Conservation (phyloP, 768 basidiomycete species). For the Hortiboletus campestris region DNA sequence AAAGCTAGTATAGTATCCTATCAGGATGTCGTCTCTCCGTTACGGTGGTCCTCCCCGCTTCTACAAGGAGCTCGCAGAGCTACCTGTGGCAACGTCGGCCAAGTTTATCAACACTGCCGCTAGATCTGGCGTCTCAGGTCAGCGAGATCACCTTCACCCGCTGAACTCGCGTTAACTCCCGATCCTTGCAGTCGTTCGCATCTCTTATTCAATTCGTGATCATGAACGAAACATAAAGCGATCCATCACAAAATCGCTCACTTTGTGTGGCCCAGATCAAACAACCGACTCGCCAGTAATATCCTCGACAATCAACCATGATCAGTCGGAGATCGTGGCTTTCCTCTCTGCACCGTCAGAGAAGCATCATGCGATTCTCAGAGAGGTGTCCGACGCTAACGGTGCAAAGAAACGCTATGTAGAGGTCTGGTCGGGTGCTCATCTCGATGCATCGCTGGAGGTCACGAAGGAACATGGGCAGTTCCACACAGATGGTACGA, state of each 20-base stretch:
- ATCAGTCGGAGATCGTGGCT: constrained; percentile 37
- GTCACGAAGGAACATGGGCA: constrained; percentile 57
- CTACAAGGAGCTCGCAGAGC: constrained; percentile 40
- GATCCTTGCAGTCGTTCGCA: constrained; percentile 36
- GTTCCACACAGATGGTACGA: constrained; percentile 61
- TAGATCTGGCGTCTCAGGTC: constrained; percentile 17
- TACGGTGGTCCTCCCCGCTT: constrained; percentile 20
- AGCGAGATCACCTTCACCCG: neutral
- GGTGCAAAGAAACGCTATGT: constrained; percentile 47
- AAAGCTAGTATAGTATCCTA: neutral
- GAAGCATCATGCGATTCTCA: constrained; percentile 45
- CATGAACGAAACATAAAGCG: constrained; percentile 50
- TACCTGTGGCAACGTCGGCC: constrained; percentile 39
- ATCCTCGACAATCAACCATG: constrained; percentile 16
- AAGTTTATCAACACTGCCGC: constrained; percentile 26
- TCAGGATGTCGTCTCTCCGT: constrained; percentile 17
- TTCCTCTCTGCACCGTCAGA: constrained; percentile 44
- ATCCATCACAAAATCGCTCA: constrained; percentile 40
- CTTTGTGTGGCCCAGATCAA: constrained; percentile 21
- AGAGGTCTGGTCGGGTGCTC: constrained; percentile 54
- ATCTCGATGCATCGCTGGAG: constrained; percentile 47
- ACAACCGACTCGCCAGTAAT: constrained; percentile 5
- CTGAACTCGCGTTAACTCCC: too few relatives aligned
- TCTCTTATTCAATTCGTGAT: constrained; percentile 48
- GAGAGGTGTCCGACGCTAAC: constrained; percentile 30